phyloP scores from a whole-genome alignment of 2,329 filamentous ascomycete species.

The Diaporthe helianthi region DNA sequence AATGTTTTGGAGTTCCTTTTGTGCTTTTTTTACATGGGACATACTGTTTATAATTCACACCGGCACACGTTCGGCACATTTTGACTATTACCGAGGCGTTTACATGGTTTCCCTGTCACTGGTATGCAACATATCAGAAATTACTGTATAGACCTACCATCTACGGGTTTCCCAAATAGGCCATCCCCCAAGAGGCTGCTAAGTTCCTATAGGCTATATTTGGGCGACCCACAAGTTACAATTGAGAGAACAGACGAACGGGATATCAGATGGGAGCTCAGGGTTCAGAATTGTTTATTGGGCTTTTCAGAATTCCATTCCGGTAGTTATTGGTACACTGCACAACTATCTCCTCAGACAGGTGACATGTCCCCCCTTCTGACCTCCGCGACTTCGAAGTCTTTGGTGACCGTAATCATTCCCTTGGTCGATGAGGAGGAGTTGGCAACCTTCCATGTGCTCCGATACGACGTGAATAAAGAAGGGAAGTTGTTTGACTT shows the following conservation, averaged over 20 bases:
- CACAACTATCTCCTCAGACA: neutral
- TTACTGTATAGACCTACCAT: too few species aligned
- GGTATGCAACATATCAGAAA: too few species aligned
- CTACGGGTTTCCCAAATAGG: too few species aligned
- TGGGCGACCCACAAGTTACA: too few species aligned
- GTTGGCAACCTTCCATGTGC: neutral
- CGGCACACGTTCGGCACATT: neutral
- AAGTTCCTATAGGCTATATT: too few species aligned
- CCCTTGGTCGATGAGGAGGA: slow-evolving; percentile 1
- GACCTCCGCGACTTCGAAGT: slow-evolving; percentile 5
- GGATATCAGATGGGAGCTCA: too few species aligned
- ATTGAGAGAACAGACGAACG: too few species aligned
- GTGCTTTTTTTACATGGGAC: neutral
- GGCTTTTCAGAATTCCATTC: neutral
- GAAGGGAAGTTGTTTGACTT: slow-evolving; percentile 22
- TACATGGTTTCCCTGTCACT: too few species aligned
- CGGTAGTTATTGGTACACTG: neutral
- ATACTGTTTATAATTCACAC: neutral
- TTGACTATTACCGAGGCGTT: too few species aligned
- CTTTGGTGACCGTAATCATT: slow-evolving; percentile 18
- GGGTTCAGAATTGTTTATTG: neutral
- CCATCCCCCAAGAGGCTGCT: too few species aligned
- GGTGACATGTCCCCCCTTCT: neutral
- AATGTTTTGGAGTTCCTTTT: neutral
- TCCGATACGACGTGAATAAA: neutral